Conservation (phyloP, 2,329 filamentous ascomycete genomes). For the Zopfia rhizophila region DNA sequence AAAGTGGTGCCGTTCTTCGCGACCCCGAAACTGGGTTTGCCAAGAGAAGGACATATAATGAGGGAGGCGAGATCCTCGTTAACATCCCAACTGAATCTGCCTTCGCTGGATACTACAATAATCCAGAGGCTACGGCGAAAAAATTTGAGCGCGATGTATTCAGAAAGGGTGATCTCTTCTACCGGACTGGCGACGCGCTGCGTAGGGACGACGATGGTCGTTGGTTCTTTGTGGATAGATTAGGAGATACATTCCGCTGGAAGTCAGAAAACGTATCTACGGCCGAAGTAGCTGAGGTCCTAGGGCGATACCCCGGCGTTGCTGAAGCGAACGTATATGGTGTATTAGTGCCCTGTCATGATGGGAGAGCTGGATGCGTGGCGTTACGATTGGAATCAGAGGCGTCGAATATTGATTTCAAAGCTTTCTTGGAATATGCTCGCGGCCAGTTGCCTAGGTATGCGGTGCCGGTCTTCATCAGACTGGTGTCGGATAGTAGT, state of each 20-base stretch:
- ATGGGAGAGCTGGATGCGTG: constrained; percentile 64
- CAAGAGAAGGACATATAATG: constrained; percentile 67
- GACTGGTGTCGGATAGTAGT: constrained; percentile 66
- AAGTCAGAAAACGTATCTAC: constrained; percentile 60
- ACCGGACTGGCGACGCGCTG: constrained; percentile 58
- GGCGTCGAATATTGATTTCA: constrained; percentile 35
- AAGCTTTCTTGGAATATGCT: constrained; percentile 32
- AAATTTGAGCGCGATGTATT: constrained; percentile 58
- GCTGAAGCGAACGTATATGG: constrained; percentile 60
- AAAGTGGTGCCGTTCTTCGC: constrained; percentile 72
- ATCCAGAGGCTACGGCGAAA: constrained; percentile 71
- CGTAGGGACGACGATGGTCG: constrained; percentile 54
- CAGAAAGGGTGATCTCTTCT: constrained; percentile 56
- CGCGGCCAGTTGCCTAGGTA: constrained; percentile 68
- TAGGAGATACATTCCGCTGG: constrained; percentile 61
- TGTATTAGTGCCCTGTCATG: constrained; percentile 55
- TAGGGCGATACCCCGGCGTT: constrained; percentile 54
- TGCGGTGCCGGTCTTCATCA: constrained; percentile 77
- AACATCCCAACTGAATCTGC: constrained; percentile 57
- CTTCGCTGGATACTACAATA: constrained; percentile 74
- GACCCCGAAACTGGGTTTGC: constrained; percentile 75
- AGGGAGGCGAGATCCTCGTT: constrained; percentile 80
- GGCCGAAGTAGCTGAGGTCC: constrained; percentile 56
- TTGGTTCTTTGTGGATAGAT: constrained; percentile 59
- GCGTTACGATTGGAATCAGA: constrained; percentile 65